Conservation (phyloP, 2,329 filamentous ascomycete species). For the Sclerotinia minor region DNA sequence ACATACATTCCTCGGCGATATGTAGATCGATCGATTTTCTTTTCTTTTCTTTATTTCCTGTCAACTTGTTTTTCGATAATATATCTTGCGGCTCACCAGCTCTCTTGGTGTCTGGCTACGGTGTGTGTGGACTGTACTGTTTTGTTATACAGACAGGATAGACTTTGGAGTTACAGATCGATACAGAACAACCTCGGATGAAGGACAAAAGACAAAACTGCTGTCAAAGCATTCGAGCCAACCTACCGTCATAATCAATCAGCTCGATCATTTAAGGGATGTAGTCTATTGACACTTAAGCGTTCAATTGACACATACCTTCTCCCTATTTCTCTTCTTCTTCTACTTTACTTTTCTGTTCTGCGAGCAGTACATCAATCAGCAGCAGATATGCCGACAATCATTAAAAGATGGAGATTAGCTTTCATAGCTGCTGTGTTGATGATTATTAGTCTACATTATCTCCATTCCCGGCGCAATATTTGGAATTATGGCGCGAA, state of each 20-base stretch:
- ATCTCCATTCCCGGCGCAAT: conserved; percentile 31
- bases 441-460: conserved; percentile 34
- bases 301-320: conserved; percentile 13
- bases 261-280: conserved; percentile 5
- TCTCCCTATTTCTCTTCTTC: background rate
- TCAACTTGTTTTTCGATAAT: background rate
- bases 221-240: conserved; percentile 12
- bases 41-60: background rate
- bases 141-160: background rate
- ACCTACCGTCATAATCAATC: background rate
- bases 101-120: background rate
- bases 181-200: background rate
- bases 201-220: conserved; percentile 19
- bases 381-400: conserved; percentile 28
- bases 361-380: background rate
- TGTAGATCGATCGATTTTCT: conserved; percentile 4
- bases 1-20: conserved; percentile 1
- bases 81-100: background rate
- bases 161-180: background rate
- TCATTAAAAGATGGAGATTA: conserved; percentile 36
- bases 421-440: conserved; percentile 32
- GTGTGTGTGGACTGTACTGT: background rate
- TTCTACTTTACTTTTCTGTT: background rate
- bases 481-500: conserved; percentile 29
- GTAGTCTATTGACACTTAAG: conserved; percentile 20